Percentiles rank a stretch among this genome's conserved stretches.
Conservation (phyloP, 169 alveolate genomes). For the Plasmodium inui region DNA sequence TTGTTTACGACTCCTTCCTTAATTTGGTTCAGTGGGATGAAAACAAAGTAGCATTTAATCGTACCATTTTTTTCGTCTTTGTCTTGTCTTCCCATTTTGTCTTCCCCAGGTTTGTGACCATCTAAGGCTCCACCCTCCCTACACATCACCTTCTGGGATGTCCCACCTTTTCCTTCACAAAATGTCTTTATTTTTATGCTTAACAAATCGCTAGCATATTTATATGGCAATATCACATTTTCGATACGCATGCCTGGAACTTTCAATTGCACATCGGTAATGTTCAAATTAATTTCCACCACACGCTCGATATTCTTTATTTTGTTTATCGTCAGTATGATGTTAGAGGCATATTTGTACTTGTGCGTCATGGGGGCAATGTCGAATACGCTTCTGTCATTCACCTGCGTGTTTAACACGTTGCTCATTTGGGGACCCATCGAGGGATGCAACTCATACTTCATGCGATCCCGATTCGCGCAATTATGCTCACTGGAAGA, state of each 20-base stretch:
- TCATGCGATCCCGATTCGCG: not conserved
- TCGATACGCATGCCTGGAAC: constrained; percentile 71
- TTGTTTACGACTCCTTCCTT: constrained; percentile 33
- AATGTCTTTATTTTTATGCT: constrained; percentile 40
- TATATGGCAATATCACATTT: constrained; percentile 43
- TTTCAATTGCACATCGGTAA: constrained; percentile 46
- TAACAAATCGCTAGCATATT: constrained; percentile 34
- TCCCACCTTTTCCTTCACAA: not conserved
- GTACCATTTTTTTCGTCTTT: not conserved
- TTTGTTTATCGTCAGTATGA: constrained; percentile 50
- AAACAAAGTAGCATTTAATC: constrained; percentile 24
- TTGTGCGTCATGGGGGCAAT: constrained; percentile 35
- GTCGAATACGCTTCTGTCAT: constrained; percentile 36
- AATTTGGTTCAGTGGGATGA: constrained; percentile 36
- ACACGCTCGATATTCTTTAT: constrained; percentile 38
- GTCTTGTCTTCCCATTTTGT: not conserved
- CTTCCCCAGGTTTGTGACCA: not conserved
- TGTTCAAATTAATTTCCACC: constrained; percentile 43
- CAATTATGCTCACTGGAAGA: not conserved
- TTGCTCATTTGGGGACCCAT: not conserved
- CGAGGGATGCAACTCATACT: not conserved
- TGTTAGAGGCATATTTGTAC: constrained; percentile 48
- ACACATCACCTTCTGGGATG: not conserved
- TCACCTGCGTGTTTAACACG: constrained; percentile 14
- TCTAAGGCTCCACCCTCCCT: not conserved